phyloP scores from a whole-genome alignment of 352 stramenopile species.

The Pythium graminicola region DNA sequence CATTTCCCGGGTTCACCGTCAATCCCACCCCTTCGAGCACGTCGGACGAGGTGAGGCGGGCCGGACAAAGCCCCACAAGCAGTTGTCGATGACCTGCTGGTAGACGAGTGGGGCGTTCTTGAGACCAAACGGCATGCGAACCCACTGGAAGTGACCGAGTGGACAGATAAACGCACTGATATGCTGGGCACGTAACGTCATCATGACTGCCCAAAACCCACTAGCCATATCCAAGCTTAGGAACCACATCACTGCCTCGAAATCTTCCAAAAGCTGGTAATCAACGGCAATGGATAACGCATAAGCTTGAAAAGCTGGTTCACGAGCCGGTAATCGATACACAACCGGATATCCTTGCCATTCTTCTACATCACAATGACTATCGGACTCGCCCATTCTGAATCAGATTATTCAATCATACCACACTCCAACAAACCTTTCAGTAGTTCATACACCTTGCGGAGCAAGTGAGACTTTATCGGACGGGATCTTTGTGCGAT shows the following conservation, averaged over 20 bases:
- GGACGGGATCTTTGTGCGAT: conserved; percentile 5
- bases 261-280: conserved; percentile 17
- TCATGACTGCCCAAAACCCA: conserved; percentile 16
- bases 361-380: conserved; percentile 26
- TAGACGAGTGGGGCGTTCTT: conserved; percentile 21
- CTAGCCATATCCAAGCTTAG: conserved; percentile 15
- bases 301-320: conserved; percentile 17
- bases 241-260: conserved; percentile 16
- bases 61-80: conserved; percentile 10
- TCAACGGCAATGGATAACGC: conserved; percentile 16
- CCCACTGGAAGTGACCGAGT: conserved; percentile 22
- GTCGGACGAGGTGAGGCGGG: not conserved
- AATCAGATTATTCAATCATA: conserved; percentile 18
- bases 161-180: conserved; percentile 17
- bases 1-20: no score
- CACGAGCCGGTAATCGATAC: conserved; percentile 19
- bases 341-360: conserved; percentile 12
- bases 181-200: conserved; percentile 11
- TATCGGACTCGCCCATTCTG: conserved; percentile 21
- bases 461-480: conserved; percentile 5
- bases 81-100: conserved; percentile 20
- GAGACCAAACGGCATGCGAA: conserved; percentile 16
- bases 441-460: conserved; percentile 14
- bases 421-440: conserved; percentile 1
- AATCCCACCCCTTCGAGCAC: conserved; percentile 5